Evolutionary conservation across 208 protist species (phyloP).

Genomic region (Trypanosoma boissoni): DNA sequence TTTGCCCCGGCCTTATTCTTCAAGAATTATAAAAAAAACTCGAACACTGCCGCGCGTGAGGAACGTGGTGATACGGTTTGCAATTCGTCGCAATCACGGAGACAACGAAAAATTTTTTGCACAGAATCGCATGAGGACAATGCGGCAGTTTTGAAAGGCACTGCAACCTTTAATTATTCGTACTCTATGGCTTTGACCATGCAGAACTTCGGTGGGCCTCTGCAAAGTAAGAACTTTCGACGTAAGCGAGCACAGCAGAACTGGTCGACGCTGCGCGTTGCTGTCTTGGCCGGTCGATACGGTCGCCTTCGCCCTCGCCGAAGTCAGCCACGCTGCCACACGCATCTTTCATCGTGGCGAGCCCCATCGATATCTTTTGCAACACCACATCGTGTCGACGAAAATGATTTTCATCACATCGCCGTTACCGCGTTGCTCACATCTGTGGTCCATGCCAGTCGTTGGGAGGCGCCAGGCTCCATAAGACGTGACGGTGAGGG

Average conservation of each 20-base stretch:
- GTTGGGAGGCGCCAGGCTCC: slow-evolving; percentile 11
- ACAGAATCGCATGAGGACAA: too few relatives aligned
- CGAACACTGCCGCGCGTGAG: too few relatives aligned
- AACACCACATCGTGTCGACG: background rate
- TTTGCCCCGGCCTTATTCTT: slow-evolving; percentile 10
- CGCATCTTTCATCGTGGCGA: slow-evolving; percentile 2
- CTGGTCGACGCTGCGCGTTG: slow-evolving; percentile 6
- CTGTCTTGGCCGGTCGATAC: slow-evolving; percentile 1
- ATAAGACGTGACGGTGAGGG: background rate
- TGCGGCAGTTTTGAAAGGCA: too few relatives aligned
- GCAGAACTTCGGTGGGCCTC: too few relatives aligned
- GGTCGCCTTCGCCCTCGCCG: background rate
- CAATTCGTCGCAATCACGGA: too few relatives aligned
- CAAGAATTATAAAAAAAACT: background rate
- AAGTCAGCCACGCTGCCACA: background rate
- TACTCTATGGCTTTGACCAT: too few relatives aligned
- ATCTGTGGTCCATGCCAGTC: slow-evolving; percentile 13
- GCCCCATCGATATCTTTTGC: too few relatives aligned
- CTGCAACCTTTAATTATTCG: too few relatives aligned
- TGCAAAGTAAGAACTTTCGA: background rate
- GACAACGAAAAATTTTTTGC: too few relatives aligned
- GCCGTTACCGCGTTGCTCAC: slow-evolving; percentile 17
- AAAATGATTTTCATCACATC: background rate
- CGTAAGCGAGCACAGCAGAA: background rate
- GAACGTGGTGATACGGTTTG: too few relatives aligned